Evolutionary conservation across 768 basidiomycete genomes (phyloP), one percentile per base, ranked within the genome.

Genomic region (Hebeloma cylindrosporum): DNA sequence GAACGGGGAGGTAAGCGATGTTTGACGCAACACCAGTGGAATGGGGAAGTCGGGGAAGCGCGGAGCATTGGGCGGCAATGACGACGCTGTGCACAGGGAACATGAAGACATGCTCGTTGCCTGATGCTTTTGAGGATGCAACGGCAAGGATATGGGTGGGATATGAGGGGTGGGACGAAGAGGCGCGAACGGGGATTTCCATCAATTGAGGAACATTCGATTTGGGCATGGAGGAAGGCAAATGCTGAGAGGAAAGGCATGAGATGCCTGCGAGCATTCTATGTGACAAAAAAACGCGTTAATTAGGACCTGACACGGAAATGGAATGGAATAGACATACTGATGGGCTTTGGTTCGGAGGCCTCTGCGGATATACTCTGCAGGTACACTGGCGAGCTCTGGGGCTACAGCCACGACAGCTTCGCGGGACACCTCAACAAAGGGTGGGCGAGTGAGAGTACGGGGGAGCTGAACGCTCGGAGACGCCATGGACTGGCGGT

Each of bases 391-490:
- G 11, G 65, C 72, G 13, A 90, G 73, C 43, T 81, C 82, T 46
- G 85, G 82, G n/a, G 83, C 79, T 48, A 78, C 74, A n/a, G 82
- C 79, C 2, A 70, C 58, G 54, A 91, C 68, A 28, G 79, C 77
- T 29, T 80, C 79, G 34, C 72, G 67, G 28, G 79, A 72, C 29
- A 87, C 74, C 45, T 81, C 78, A 29, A 68, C 57, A 51, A 77
- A 82, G 2, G 71, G 63, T 4, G 88, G 86, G 8, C 85, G 78
- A 23, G 76, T 68, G 38, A 90, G 80, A 29, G 71, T 79, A 43
- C 86, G 78, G n/a, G 86, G 88, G 17, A 90, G 78, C 54, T 87
- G 82, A 8, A 88, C 72, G 53, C 53, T 60, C 3, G 68, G 59
- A 13, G 54, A 18, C 3, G 62, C 44, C 22, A 60, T 49, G n/a